Base-by-base conservation (phyloP, 805 yeast species). In the Hanseniaspora lindneri region DNA sequence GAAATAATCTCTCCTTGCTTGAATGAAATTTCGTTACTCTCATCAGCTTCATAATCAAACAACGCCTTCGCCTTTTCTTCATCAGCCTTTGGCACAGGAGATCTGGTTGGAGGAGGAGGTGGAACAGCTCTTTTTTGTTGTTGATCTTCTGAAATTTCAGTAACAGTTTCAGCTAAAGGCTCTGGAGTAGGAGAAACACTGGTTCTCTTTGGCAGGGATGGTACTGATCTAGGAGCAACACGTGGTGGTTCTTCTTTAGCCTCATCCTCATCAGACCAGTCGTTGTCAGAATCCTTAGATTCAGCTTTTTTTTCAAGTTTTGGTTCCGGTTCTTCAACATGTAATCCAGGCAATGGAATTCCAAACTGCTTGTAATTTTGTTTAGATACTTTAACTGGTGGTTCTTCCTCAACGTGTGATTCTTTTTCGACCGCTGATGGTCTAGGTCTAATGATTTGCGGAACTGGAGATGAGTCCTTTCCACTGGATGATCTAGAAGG, bases 11-110 rank as follows among this genome's bases (percentile, higher is more conserved):
- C 97, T 47, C 89, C 94, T 60, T 85, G 95, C 21, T 69, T 74
- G 63, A 92, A 92, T 2, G 77, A 74, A 52, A 92, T 71, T 66
- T 92, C 98, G 60, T 88, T 92, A 54, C 82, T 95, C 66, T 92
- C 98, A 24, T 80, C 80, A 28, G 94, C 95, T 44, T 82, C 95
- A 62, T 89, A 88, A 52, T 82, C 92, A 62, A 86, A 92, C 59
- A 79, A 81, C 4, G 92, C 97, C 52, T 76, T 61, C 1, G 96
- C 98, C 29, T 70, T 63, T 10, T 63, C 58, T 17, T 46, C 49
- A 19, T 17, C 39, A 8, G 19, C 21, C 19, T 33, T 33, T 33
- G 64, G 19, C 61, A 58, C 32, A 55, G 58, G n/a, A 54, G 58
- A 50, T 46, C 62, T 58, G 8, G 64, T 60, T 11, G 67, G 66